phyloP scores from a whole-genome alignment of 2,329 filamentous ascomycete genomes.

The Colletotrichum scovillei region DNA sequence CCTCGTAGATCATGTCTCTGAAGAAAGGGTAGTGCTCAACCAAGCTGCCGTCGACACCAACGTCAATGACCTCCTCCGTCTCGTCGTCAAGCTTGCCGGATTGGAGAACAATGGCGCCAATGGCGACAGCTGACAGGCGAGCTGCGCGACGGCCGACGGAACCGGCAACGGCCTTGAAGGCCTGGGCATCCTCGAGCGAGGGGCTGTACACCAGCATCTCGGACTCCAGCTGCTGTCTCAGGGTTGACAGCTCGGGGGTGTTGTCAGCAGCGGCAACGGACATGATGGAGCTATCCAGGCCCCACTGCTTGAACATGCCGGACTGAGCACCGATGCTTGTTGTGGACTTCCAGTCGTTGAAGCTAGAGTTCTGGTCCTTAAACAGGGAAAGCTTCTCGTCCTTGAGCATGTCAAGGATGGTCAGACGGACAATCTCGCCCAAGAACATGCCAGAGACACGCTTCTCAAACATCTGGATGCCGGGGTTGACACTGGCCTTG shows the following conservation, averaged over 20 bases:
- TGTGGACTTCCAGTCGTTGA: conserved; percentile 76
- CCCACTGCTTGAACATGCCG: conserved; percentile 83
- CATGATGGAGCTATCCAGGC: conserved; percentile 90
- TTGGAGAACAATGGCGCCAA: conserved; percentile 85
- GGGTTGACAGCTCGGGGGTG: conserved; percentile 75
- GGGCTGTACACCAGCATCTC: conserved; percentile 81
- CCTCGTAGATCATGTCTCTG: conserved; percentile 87
- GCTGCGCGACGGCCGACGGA: conserved; percentile 92
- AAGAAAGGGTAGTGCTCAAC: conserved; percentile 98
- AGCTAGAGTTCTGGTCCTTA: conserved; percentile 77
- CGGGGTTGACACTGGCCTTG: conserved; percentile 85
- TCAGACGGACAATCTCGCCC: conserved; percentile 88
- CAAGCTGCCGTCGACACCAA: conserved; percentile 93
- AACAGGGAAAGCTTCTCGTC: conserved; percentile 77
- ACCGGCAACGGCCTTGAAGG: conserved; percentile 84
- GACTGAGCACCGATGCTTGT: conserved; percentile 75
- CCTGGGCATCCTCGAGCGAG: conserved; percentile 85
- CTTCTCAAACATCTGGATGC: conserved; percentile 99
- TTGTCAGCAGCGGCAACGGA: conserved; percentile 87
- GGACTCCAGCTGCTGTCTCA: conserved; percentile 82
- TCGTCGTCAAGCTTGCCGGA: conserved; percentile 76
- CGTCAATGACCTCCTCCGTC: conserved; percentile 80
- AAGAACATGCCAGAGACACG: conserved; percentile 98
- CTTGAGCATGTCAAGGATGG: conserved; percentile 78
- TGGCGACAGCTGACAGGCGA: conserved; percentile 86